Base-by-base conservation (phyloP, 352 stramenopile genomes). In the Nothophytophthora sp. region DNA sequence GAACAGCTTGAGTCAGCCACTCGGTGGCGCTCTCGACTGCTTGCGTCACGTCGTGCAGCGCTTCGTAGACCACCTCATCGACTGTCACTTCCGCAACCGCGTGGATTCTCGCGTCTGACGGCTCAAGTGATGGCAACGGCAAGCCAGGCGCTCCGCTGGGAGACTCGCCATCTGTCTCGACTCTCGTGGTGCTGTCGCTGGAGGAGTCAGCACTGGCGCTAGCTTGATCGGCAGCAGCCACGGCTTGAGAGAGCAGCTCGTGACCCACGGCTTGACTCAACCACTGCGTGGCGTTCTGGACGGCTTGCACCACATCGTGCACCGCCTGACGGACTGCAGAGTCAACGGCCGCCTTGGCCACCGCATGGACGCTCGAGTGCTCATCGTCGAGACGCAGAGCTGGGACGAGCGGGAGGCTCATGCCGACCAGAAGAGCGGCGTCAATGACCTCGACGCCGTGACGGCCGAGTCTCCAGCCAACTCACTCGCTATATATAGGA, bases 81-180 rank as follows among this genome's bases (percentile, higher is more conserved):
- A 60, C 50, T 47, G 55, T 49, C 5, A 32, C 35, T 54, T 50
- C 60, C 3, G 63, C 63, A 29, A 67, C 34, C 16, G 36, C 29
- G 33, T 56, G 41, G 20, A 70, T 53, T 24, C 18, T 13, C 48
- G 19, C 35, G 19, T 29, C 58, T 30, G 51, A 12, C 16, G 39
- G 9, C 29, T 23, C 33, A 13, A 7, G 18, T 13, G 35, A 15
- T 18, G 25, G 39, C 24, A 44, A 34, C 12, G 23, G 10, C 11
- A n/a, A n/a, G n/a, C n/a, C n/a, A n/a, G n/a, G n/a, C n/a, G n/a
- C n/a, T n/a, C n/a, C n/a, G n/a, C n/a, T n/a, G n/a, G n/a, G n/a
- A n/a, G n/a, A n/a, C n/a, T n/a, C n/a, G n/a, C n/a, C n/a, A n/a
- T n/a, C n/a, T n/a, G n/a, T n/a, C n/a, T n/a, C n/a, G n/a, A n/a